phyloP scores from a whole-genome alignment of 2,329 filamentous ascomycete genomes.

The Alternaria postmessia region DNA sequence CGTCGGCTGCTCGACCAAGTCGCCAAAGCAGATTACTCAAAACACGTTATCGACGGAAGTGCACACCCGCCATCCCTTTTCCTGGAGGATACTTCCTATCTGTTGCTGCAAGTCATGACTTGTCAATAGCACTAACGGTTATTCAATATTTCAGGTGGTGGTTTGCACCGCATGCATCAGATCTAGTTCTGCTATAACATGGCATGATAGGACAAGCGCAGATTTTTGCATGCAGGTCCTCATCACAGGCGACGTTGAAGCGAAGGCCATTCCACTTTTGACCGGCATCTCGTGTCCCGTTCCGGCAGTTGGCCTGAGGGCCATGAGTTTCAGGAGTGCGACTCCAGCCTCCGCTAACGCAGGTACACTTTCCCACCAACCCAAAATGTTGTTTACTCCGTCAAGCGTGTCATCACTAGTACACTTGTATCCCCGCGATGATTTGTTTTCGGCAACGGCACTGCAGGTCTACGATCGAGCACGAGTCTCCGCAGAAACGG shows the following conservation, averaged over 20 bases:
- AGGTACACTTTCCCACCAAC: constrained; percentile 45
- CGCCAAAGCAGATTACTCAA: constrained; percentile 14
- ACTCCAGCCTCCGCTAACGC: constrained; percentile 43
- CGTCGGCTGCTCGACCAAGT: constrained; percentile 17
- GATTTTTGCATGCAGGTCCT: constrained; percentile 16
- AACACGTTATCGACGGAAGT: constrained; percentile 10
- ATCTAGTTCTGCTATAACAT: constrained; percentile 27
- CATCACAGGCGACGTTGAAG: constrained; percentile 26
- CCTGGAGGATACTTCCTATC: constrained; percentile 14
- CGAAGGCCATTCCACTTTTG: constrained; percentile 32
- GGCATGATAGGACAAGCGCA: constrained; percentile 23
- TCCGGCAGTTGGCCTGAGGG: constrained; percentile 32
- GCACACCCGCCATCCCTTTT: constrained; percentile 16
- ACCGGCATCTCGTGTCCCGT: constrained; percentile 32
- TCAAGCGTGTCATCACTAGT: constrained; percentile 29
- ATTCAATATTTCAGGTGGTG: constrained; percentile 18
- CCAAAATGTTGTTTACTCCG: constrained; percentile 48
- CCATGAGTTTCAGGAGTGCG: constrained; percentile 45
- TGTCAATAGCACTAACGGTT: constrained; percentile 23
- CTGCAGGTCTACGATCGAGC: constrained; percentile 36
- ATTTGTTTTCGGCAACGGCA: constrained; percentile 44
- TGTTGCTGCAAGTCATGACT: constrained; percentile 30
- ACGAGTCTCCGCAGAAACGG: constrained; percentile 39
- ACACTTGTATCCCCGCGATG: constrained; percentile 15
- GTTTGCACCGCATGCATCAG: constrained; percentile 24